Conservation (phyloP, 2,329 filamentous ascomycete genomes). For the Venturia effusa region DNA sequence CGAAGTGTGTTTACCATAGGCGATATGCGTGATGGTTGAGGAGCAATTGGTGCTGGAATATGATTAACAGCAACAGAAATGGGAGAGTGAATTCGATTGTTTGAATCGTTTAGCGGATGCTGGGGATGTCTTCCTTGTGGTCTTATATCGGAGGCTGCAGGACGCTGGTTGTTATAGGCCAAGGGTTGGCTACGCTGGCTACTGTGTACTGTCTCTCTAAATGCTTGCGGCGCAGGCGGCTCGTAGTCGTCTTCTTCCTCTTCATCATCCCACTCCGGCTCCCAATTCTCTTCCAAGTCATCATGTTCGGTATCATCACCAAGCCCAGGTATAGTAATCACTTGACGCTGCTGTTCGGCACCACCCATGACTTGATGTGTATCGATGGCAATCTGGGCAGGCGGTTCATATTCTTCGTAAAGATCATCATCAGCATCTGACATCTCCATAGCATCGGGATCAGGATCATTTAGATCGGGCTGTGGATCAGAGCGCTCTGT, state of each 20-base stretch:
- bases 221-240: slow-evolving; percentile 15
- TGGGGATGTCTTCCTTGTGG: slow-evolving; percentile 11
- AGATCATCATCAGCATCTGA: slow-evolving; percentile 10
- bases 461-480: slow-evolving; percentile 4
- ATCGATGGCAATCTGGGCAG: slow-evolving; percentile 2
- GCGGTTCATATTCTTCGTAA: slow-evolving; percentile 7
- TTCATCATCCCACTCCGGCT: slow-evolving; percentile 15
- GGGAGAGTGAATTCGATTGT: slow-evolving; percentile 17
- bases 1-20: slow-evolving; percentile 22
- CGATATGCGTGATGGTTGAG: slow-evolving; percentile 61
- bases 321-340: neutral
- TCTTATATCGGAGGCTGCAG: slow-evolving; percentile 2
- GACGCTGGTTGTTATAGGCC: slow-evolving; percentile 5
- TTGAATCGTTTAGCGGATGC: slow-evolving; percentile 11
- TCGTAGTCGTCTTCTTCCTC: slow-evolving; percentile 26
- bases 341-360: neutral
- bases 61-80: slow-evolving; percentile 62
- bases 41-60: slow-evolving; percentile 61
- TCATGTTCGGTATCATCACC: neutral
- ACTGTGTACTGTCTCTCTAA: slow-evolving; percentile 10
- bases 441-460: slow-evolving; percentile 7
- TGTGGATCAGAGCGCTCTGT: slow-evolving; percentile 29
- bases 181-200: neutral
- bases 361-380: neutral
- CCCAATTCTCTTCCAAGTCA: slow-evolving; percentile 5